Evolutionary conservation across 352 stramenopile genomes (phyloP), one percentile per base, ranked within the genome.

Genomic region (Plasmopara halstedii): DNA sequence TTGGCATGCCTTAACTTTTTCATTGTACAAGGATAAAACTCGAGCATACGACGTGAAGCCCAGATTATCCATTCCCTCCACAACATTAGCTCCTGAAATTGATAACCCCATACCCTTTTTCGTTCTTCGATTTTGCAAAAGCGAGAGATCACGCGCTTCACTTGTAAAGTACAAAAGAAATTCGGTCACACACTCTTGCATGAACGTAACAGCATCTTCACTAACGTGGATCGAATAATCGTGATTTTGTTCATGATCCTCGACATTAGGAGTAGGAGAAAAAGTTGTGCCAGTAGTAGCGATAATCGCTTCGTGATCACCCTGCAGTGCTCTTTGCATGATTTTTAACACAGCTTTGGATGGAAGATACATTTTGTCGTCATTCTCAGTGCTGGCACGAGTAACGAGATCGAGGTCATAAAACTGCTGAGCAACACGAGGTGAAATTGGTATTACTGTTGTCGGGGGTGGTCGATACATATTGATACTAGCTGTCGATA

Each of bases 151-250:
- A n/a, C 73, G 66, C 1, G 78, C 72, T 45, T 93, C 81, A 42
- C 81, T 93, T 25, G 76, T 88, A 25, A 90, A 62, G 29, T 83
- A 93, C 29, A 93, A 39, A 10, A 93, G 45, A 41, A 93, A 93
- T 59, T 93, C 81, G 0, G 75, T 90, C 32, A 83, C 76, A 18
- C 81, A 93, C 47, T 93, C 81, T 46, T 93, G 81, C 72, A 93
- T 85, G 25, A 90, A 74, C 42, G 64, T 62, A 17, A 80, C 66
- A 2, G 81, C 81, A 19, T 84, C 74, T n/a, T 88, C 81, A 42
- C 81, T 83, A 20, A 93, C 83, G 40, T 78, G 85, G 47, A 90
- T 62, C 14, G 66, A 54, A 9, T 63, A 18, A 36, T 14, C 36
- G 22, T 37, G n/a, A n/a, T n/a, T n/a, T 27, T 33, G 35, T 19